These are phyloP conservation scores for Aspergillus piperis DNA, from an alignment of 2,329 filamentous ascomycete species.

Conservation along the genomic window DNA sequence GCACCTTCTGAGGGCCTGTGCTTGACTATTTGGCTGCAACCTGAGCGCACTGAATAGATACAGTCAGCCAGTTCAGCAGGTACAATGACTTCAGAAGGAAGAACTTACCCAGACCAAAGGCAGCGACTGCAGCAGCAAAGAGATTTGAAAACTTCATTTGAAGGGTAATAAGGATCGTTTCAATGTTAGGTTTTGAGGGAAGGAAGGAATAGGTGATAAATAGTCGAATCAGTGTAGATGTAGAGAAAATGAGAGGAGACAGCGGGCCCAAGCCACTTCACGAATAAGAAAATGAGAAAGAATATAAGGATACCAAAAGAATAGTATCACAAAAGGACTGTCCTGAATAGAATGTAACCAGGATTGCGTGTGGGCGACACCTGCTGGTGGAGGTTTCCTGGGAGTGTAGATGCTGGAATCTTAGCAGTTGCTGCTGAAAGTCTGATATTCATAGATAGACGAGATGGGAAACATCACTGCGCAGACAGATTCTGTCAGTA, in stretches of 20 bases:
- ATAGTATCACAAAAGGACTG: neutral
- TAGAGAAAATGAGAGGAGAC: neutral
- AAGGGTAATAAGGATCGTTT: neutral
- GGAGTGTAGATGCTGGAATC: neutral
- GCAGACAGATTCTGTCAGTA: neutral
- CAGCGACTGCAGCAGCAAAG: neutral
- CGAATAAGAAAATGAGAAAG: neutral
- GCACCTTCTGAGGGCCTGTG: slow-evolving; percentile 23
- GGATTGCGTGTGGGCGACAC: neutral
- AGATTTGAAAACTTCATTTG: slow-evolving; percentile 4
- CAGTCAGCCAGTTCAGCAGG: neutral
- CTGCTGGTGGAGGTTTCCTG: neutral
- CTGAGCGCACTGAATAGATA: slow-evolving; percentile 18
- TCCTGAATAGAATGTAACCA: slow-evolving; percentile 1
- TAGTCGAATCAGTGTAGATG: neutral
- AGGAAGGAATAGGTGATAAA: neutral
- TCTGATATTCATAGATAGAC: neutral
- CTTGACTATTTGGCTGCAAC: slow-evolving; percentile 20
- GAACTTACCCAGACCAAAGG: slow-evolving; percentile 9
- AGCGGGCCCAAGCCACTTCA: neutral
- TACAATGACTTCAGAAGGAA: neutral
- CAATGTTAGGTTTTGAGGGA: neutral
- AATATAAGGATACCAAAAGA: neutral
- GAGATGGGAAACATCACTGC: slow-evolving; percentile 4
- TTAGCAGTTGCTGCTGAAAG: neutral